Percentiles rank a stretch among this genome's conserved stretches.
Evolutionary conservation across 2,329 filamentous ascomycete species (phyloP).

Genomic region (Penicillium janthinellum): DNA sequence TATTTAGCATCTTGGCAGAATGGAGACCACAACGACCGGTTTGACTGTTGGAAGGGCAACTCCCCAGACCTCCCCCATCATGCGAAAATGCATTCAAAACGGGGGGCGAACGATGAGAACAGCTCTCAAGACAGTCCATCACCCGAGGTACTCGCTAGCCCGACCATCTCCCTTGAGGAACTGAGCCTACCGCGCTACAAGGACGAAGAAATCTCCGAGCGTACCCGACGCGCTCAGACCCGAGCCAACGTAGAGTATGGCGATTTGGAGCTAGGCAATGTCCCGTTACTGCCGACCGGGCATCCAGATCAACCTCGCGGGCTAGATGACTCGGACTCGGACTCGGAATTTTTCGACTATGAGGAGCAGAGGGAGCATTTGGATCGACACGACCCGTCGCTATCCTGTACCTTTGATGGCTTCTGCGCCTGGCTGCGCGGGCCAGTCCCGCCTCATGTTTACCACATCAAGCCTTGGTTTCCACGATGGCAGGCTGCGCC

Average conservation of each 20-base stretch:
- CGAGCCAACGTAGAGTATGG: conserved; percentile 13
- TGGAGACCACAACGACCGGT: neutral
- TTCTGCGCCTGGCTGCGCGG: conserved; percentile 34
- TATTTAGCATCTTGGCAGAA: conserved; percentile 5
- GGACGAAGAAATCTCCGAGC: conserved; percentile 11
- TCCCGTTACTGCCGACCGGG: conserved; percentile 20
- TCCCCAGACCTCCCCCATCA: neutral
- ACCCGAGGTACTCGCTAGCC: neutral
- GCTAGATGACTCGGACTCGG: conserved; percentile 9
- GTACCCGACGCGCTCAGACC: neutral
- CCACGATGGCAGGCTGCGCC: conserved; percentile 37
- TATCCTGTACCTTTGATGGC: conserved; percentile 28
- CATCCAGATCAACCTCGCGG: neutral
- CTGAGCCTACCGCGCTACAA: conserved; percentile 12
- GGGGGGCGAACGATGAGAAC: neutral
- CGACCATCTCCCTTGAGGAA: conserved; percentile 1
- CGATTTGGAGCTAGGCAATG: conserved; percentile 24
- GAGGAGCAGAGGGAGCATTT: neutral
- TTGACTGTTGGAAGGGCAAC: neutral
- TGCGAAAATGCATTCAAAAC: conserved; percentile 9
- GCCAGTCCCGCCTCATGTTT: conserved; percentile 35
- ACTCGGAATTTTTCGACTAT: conserved; percentile 6
- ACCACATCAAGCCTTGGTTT: conserved; percentile 39
- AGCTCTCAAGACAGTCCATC: neutral
- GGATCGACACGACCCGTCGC: conserved; percentile 16